Evolutionary conservation across 2,329 filamentous ascomycete genomes (phyloP), one percentile per base, ranked within the genome.

Genomic region (Cryphonectria japonica): DNA sequence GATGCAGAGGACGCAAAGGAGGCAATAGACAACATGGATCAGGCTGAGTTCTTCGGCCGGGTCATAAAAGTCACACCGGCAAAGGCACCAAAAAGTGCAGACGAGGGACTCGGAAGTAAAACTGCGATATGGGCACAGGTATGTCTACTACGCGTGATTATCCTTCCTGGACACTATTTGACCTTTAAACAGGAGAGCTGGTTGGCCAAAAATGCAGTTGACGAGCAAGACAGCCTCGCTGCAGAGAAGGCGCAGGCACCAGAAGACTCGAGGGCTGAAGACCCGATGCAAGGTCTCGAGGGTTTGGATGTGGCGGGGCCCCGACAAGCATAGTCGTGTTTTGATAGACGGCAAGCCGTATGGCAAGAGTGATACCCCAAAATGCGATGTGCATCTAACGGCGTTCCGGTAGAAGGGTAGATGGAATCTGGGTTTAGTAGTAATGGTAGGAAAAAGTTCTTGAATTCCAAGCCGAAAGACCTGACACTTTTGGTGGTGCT

Each of bases 1-100:
- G 88, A 94, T 70, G 87, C 90, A 16, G 89, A 91, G 70, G 96
- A 99, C 82, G 95, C 95, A 39, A 91, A 91, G 78, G 95, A 98
- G 82, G 96, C 96, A 66, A 97, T 99, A 80, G 94, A 98, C 85
- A 99, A 99, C 79, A 98, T 99, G 95, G 94, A 99, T 79, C 94
- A 97, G 80, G 92, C 95, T 72, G 95, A 98, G 83, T 88, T 99
- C 62, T 98, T 95, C 79, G 97, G 96, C 14, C 89, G 93, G 72
- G 91, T 96, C 19, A 92, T 99, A 80, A 97, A 95, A 80, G 95
- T 98, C 67, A 95, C 94, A 61, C 88, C 92, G 69, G 97, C 97
- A 60, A 99, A 97, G 81, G 90, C 93, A 43, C 94, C 96, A 73
- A 98, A 97, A 85, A 93, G 93, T 76, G 88, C 90, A 66, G 93